These are phyloP conservation scores for Camellia lanceoleosa DNA, from an alignment of 148 eudicot species.

Conservation along the genomic window DNA sequence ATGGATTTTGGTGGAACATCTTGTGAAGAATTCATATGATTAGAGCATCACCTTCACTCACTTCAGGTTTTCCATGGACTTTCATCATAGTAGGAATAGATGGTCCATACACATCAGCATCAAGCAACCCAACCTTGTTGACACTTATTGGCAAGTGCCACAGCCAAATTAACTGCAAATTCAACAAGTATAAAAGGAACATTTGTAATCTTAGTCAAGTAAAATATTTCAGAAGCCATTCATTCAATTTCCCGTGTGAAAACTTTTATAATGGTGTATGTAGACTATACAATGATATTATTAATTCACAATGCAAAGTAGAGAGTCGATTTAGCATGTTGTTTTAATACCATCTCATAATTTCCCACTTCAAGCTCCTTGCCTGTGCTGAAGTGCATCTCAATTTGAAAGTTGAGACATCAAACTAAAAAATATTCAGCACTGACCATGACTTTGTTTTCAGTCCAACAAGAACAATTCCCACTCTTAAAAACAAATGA, in stretches of 20 bases:
- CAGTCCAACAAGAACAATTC: too few species aligned
- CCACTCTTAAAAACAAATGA: too few species aligned
- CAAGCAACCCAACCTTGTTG: slow-evolving; percentile 78
- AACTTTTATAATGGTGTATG: too few species aligned
- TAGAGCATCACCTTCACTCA: slow-evolving; percentile 56
- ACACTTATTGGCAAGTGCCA: slow-evolving; percentile 72
- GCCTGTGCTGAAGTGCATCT: neutral
- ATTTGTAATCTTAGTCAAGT: slow-evolving; percentile 7
- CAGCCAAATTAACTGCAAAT: slow-evolving; percentile 84
- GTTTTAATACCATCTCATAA: too few species aligned
- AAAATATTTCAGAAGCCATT: too few species aligned
- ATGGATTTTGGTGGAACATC: neutral
- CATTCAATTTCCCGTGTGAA: neutral
- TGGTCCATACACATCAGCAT: slow-evolving; percentile 96
- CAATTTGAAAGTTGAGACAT: neutral
- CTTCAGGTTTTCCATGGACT: slow-evolving; percentile 82
- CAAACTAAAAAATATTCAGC: neutral
- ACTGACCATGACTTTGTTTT: neutral
- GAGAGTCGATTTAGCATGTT: neutral
- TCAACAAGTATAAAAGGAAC: slow-evolving; percentile 6
- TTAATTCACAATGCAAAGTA: neutral
- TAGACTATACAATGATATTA: neutral
- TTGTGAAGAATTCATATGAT: neutral
- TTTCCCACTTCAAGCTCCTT: neutral
- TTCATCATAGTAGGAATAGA: slow-evolving; percentile 97